Percentiles rank a stretch among this genome's conserved stretches.
Conservation (phyloP, 2,329 filamentous ascomycete genomes). For the Penicillium brasilianum region DNA sequence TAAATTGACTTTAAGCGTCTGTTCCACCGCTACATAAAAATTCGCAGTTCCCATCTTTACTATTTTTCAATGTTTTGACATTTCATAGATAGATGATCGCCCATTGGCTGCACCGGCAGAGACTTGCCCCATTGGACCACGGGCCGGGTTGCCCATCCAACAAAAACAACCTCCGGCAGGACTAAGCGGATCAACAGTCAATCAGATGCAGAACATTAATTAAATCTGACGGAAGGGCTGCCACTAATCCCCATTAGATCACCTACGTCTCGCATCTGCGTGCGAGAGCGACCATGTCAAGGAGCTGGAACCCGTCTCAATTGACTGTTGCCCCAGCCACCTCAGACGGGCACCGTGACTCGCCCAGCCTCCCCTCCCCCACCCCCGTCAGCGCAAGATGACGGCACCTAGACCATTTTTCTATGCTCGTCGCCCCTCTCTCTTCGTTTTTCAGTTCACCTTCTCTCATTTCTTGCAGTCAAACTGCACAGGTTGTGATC, state of each 20-base stretch:
- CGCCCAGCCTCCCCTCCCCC: slow-evolving; percentile 39
- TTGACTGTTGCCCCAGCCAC: slow-evolving; percentile 38
- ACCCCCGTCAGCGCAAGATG: slow-evolving; percentile 24
- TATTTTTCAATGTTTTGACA: not conserved
- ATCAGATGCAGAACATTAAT: slow-evolving; percentile 30
- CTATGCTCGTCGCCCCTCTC: slow-evolving; percentile 4
- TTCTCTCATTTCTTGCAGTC: slow-evolving; percentile 14
- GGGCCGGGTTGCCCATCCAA: slow-evolving; percentile 23
- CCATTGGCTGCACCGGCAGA: not conserved
- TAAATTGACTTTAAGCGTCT: not conserved
- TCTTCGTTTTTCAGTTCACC: slow-evolving; percentile 16
- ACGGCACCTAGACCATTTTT: slow-evolving; percentile 17
- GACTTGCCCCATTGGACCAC: not conserved
- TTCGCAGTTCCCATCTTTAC: not conserved
- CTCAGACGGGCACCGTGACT: slow-evolving; percentile 30
- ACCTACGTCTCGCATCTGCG: slow-evolving; percentile 1
- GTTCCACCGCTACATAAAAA: too few species aligned
- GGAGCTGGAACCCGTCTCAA: not conserved
- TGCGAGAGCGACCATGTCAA: not conserved
- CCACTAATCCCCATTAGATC: slow-evolving; percentile 11
- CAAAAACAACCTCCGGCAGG: not conserved
- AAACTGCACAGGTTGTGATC: slow-evolving; percentile 23
- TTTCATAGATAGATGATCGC: not conserved
- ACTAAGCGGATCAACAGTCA: slow-evolving; percentile 15
- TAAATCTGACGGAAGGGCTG: slow-evolving; percentile 12